Evolutionary conservation across 2,329 filamentous ascomycete genomes (phyloP), one percentile per base, ranked within the genome.

Genomic region (Zymoseptoria passerinii): DNA sequence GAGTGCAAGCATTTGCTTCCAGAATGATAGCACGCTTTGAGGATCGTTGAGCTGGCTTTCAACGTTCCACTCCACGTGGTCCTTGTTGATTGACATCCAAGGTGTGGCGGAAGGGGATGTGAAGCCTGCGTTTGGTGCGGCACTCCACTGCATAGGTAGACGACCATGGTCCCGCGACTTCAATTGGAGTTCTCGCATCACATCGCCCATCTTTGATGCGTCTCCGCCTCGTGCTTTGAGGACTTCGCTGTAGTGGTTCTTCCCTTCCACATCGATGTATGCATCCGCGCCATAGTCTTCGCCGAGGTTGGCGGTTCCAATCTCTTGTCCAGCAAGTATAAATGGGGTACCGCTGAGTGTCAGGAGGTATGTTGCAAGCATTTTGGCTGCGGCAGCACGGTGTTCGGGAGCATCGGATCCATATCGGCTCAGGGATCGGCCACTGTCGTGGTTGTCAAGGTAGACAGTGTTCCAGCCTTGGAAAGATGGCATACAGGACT

Each of bases 111-210:
- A 18, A 1, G 52, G 51, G 4, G 52, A 29, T 16, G 83, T 84
- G 73, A 89, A 89, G 1, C 86, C 86, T 0, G 82, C 83, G 61
- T 84, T 77, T 0, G 73, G 72, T 18, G 52, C 58, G 0, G 70
- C 76, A 57, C 79, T 77, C 86, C 86, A 89, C 62, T 86, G 83
- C 75, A 89, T 83, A 0, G 86, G 86, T 3, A 83, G 79, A n/a
- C 86, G 77, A 8, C 83, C 79, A 66, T 89, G 56, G 50, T 65
- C 63, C 48, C 63, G 55, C 19, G 55, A 56, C 28, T 58, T 63
- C 18, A 48, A 18, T 48, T 57, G 56, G 20, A 55, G 51, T 10
- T 62, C 58, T 27, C 52, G 19, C 13, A 61, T 16, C 9, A 60
- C 62, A 53, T 58, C 60, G 7, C 13, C 55, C 54, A 61, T 60